Evolutionary conservation across 23 red algal species (phyloP).

Genomic region (Gracilariopsis chorda): DNA sequence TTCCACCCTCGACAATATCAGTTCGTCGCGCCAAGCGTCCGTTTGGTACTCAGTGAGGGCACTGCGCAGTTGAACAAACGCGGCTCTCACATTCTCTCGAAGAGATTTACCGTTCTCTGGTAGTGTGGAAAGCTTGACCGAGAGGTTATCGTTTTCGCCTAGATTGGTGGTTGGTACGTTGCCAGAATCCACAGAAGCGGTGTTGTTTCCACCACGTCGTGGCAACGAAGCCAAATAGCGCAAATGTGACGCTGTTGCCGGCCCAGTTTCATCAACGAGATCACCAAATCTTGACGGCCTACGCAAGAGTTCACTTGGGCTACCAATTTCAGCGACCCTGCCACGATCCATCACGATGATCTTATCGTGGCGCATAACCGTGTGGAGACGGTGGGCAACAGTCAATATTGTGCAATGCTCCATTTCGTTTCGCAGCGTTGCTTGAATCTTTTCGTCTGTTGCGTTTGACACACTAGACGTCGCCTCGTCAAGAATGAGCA

Average conservation of each 20-base stretch:
- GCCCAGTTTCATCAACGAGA: conserved; percentile 66
- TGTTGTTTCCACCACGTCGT: not conserved
- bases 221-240: conserved; percentile 25
- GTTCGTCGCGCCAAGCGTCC: not conserved
- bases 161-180: not conserved
- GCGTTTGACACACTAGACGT: conserved; percentile 70
- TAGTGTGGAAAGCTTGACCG: not conserved
- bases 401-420: conserved; percentile 67
- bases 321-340: conserved; percentile 73
- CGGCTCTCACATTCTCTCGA: conserved; percentile 10
- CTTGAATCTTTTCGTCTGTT: conserved; percentile 76
- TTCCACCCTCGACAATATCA: not conserved
- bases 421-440: conserved; percentile 77
- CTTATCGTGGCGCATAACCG: conserved; percentile 78
- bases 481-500: conserved; percentile 91
- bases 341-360: conserved; percentile 91
- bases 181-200: not conserved
- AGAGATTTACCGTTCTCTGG: not conserved
- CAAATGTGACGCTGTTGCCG: conserved; percentile 48
- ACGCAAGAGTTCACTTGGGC: conserved; percentile 63
- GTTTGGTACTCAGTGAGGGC: conserved; percentile 20
- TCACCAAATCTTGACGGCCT: conserved; percentile 29
- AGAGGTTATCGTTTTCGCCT: not conserved
- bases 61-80: conserved; percentile 22
- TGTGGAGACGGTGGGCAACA: conserved; percentile 89